Base-by-base conservation (phyloP, 306 rosid genomes). In the Abrus precatorius region DNA sequence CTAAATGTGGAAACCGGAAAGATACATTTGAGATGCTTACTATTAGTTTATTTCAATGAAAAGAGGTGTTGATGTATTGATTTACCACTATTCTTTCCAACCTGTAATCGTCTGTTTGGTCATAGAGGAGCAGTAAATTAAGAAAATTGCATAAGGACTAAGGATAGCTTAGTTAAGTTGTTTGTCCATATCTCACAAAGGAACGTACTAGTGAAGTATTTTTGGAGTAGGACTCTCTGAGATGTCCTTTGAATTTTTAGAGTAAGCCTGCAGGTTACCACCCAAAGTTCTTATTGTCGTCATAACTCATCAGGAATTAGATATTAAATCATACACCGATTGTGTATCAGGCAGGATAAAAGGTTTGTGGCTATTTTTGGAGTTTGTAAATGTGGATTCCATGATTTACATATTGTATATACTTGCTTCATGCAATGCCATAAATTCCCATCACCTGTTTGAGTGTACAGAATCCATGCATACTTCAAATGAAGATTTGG, bases 1-100 rank as follows among this genome's bases (percentile, higher is more conserved):
- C 48, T 78, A 74, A 10, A 76, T 64, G 63, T 79, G 32, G 72
- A 65, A 75, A 75, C 43, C 53, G 38, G 53, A 43, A 68, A 77
- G 64, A 29, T 32, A 57, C 38, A 43, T 77, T 68, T 54, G 66
- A 40, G 27, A 63, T 70, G 45, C 72, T 79, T 68, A 55, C 41
- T 32, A 34, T 68, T 69, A 69, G 43, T 69, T 48, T 49, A 41
- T 61, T 53, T 13, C 44, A 59, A 59, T 29, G 40, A 36, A 30
- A 28, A 52, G 78, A 41, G 52, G 69, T 28, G 78, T 52, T 67
- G 55, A 34, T 72, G 12, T 71, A 38, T 54, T 13, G 43, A 63
- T 61, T 53, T 34, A 49, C 34, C 7, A 44, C 34, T 62, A 77
- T 70, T 72, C 80, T 44, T 78, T 57, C 50, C 52, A 41, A 32